These are phyloP conservation scores for Gracilaria vermiculophylla DNA, from an alignment of 23 red algal species.

Conservation along the genomic window DNA sequence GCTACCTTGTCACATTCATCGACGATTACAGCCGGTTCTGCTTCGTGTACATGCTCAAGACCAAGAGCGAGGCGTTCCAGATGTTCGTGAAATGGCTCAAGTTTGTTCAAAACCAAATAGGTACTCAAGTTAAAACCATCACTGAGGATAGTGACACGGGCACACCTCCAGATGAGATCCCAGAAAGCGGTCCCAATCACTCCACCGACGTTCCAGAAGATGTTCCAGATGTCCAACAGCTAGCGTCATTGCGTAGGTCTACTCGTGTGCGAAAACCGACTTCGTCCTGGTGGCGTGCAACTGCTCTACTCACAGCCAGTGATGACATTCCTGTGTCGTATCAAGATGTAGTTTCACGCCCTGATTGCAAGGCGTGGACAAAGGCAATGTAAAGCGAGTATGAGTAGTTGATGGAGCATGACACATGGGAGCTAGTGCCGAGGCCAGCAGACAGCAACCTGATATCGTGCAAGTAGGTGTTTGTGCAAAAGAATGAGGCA, in stretches of 20 bases:
- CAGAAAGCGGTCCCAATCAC: too few relatives aligned
- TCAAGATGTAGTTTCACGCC: conserved; percentile 8
- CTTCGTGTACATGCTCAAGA: too few relatives aligned
- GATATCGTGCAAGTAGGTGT: conserved; percentile 25
- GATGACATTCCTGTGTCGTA: conserved; percentile 13
- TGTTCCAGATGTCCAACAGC: background rate
- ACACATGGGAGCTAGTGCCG: conserved; percentile 44
- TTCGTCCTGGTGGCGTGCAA: background rate
- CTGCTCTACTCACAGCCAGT: conserved; percentile 30
- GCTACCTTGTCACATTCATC: too few relatives aligned
- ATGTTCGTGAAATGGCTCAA: too few relatives aligned
- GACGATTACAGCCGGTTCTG: too few relatives aligned
- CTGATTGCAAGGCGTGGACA: conserved; percentile 32
- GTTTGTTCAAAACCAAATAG: too few relatives aligned
- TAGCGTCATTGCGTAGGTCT: background rate
- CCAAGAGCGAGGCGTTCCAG: too few relatives aligned
- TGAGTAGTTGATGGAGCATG: conserved; percentile 16
- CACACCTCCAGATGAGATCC: too few relatives aligned
- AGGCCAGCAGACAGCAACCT: conserved; percentile 34
- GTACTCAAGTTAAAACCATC: too few relatives aligned
- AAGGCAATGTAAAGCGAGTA: conserved; percentile 26
- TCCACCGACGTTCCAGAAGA: too few relatives aligned
- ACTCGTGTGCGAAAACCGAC: background rate
- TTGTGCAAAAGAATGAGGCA: conserved; percentile 32
- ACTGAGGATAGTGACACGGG: too few relatives aligned